Base-by-base conservation (phyloP, 345 rosid genomes). In the Passiflora organensis region DNA sequence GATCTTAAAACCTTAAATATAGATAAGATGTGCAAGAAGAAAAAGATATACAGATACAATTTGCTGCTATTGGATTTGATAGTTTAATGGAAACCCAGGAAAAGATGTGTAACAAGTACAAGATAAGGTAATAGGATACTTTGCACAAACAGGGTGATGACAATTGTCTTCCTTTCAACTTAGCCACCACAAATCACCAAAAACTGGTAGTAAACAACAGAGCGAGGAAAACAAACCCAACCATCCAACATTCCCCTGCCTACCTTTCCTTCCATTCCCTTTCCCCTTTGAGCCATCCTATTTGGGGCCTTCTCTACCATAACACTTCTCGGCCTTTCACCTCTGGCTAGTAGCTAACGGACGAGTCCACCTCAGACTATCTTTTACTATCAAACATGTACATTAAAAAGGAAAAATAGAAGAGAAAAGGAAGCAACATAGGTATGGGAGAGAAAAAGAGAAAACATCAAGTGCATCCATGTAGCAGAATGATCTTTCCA, bases 381-480 rank as follows among this genome's bases (percentile, higher is more conserved):
- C 70, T 75, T n/a, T 73, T 65, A 75, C 72, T 60, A 74, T 67
- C 65, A 67, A 68, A 70, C 85, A 80, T 77, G 64, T 72, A 75
- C 82, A 80, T 58, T 64, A 41, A 4, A 59, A 69, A 28, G 34
- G 56, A 57, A 63, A 56, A 68, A 57, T 63, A 56, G 39, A 43
- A 43, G 59, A 53, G 37, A 32, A 58, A 18, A n/a, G 45, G 24
- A 15, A 28, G n/a, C n/a, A n/a, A 45, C 53, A 64, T 36, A 45
- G 18, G 32, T 38, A 51, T 38, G 46, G 41, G 48, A 49, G 42
- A 44, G 37, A 45, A 55, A 15, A 63, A 32, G 51, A 57, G 45
- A 60, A 43, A 51, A 66, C 51, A 57, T 56, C 32, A 28, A 28
- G 34, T 57, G 61, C 67, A 48, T 69, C 71, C 60, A 48, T 62